phyloP scores from a whole-genome alignment of 345 rosid species.

The Dipteronia sinensis region DNA sequence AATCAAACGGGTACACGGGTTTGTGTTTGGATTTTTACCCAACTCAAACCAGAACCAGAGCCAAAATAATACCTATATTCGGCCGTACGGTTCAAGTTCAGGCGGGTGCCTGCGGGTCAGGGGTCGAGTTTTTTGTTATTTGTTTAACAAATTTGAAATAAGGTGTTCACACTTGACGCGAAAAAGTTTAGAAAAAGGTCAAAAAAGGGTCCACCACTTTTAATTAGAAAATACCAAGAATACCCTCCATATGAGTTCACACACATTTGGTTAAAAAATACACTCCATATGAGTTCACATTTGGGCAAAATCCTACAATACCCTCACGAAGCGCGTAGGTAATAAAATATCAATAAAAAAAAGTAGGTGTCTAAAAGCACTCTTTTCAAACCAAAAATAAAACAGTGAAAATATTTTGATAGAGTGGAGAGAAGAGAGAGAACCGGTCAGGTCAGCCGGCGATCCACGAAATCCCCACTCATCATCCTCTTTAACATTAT shows the following conservation, averaged over 20 bases:
- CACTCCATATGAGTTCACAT: neutral
- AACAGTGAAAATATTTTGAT: too few species aligned
- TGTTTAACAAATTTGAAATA: too few species aligned
- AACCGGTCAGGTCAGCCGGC: constrained; percentile 11
- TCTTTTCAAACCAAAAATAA: too few species aligned
- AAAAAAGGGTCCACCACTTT: neutral
- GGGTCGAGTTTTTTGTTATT: too few species aligned
- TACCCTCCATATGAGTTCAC: neutral
- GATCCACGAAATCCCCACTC: neutral
- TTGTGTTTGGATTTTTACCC: too few species aligned
- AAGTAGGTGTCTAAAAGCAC: neutral
- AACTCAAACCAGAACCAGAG: too few species aligned
- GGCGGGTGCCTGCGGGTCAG: too few species aligned
- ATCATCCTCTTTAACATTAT: too few species aligned
- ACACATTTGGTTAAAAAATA: neutral
- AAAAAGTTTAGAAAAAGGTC: neutral
- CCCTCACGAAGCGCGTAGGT: neutral
- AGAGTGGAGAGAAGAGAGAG: neutral
- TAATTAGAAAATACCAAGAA: neutral
- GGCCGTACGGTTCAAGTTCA: too few species aligned
- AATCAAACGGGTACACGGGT: too few species aligned
- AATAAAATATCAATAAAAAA: neutral
- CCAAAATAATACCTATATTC: too few species aligned
- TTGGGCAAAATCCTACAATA: neutral
- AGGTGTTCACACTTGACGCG: too few species aligned